These are phyloP conservation scores for Arabidopsis arenosa DNA, from an alignment of 345 rosid genomes.

Conservation along the genomic window DNA sequence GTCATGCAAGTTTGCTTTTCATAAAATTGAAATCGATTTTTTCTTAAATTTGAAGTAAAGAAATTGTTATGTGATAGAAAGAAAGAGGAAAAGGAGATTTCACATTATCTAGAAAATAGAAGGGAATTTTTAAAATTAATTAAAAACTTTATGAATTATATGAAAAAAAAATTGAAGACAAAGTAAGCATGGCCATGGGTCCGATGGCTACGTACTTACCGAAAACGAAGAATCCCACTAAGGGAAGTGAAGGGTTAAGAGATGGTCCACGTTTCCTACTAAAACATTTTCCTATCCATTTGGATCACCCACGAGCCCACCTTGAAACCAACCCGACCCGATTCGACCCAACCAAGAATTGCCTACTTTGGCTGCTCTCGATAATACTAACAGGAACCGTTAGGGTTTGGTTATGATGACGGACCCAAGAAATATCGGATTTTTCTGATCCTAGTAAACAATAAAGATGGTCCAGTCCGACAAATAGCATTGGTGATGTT, in stretches of 20 bases:
- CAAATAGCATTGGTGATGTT: slow-evolving; percentile 42
- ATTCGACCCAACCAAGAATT: slow-evolving; percentile 27
- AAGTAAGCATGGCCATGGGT: slow-evolving; percentile 45
- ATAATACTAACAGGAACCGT: slow-evolving; percentile 29
- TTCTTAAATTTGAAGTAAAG: slow-evolving; percentile 36
- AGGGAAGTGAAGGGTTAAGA: slow-evolving; percentile 39
- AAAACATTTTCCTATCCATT: slow-evolving; percentile 18
- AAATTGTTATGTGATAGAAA: slow-evolving; percentile 26
- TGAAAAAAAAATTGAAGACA: slow-evolving; percentile 27
- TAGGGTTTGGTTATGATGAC: slow-evolving; percentile 42
- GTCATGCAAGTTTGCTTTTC: slow-evolving; percentile 37
- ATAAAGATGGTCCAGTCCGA: slow-evolving; percentile 43
- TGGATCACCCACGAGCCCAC: slow-evolving; percentile 36
- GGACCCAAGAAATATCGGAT: slow-evolving; percentile 30
- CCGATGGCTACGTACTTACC: slow-evolving; percentile 40
- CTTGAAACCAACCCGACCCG: slow-evolving; percentile 38
- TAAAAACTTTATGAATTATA: slow-evolving; percentile 14
- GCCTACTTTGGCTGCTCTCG: slow-evolving; percentile 39
- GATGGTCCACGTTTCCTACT: slow-evolving; percentile 39
- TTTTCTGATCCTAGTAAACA: slow-evolving; percentile 33
- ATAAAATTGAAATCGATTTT: slow-evolving; percentile 24
- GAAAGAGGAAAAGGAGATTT: slow-evolving; percentile 27
- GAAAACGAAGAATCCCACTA: slow-evolving; percentile 40
- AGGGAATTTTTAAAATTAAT: background rate
- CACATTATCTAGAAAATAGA: slow-evolving; percentile 30